Percentiles rank a stretch among this genome's conserved stretches.
Conservation (phyloP, 2,329 filamentous ascomycete genomes). For the Corniculantispora saksenae region DNA sequence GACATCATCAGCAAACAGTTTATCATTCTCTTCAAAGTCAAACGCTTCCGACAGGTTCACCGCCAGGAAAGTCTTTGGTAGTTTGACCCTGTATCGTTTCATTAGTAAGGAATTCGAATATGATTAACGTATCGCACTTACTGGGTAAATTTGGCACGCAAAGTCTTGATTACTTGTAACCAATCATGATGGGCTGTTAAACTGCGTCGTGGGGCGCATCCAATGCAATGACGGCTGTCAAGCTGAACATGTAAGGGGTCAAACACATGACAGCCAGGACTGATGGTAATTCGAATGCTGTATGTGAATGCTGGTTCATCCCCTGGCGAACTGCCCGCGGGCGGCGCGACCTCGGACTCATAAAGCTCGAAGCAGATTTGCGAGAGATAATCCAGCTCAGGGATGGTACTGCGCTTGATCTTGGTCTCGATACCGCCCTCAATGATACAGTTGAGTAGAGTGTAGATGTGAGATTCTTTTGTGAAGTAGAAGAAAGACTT, state of each 20-base stretch:
- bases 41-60: slow-evolving; percentile 66
- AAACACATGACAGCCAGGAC: slow-evolving; percentile 92
- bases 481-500: slow-evolving; percentile 99
- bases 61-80: slow-evolving; percentile 66
- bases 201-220: slow-evolving; percentile 85
- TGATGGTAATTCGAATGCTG: slow-evolving; percentile 93
- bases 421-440: slow-evolving; percentile 97
- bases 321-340: slow-evolving; percentile 36
- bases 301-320: slow-evolving; percentile 82
- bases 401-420: slow-evolving; percentile 91
- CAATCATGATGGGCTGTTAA: slow-evolving; percentile 91
- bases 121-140: slow-evolving; percentile 47
- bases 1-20: slow-evolving; percentile 49
- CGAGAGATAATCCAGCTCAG: slow-evolving; percentile 93
- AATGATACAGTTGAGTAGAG: slow-evolving; percentile 93
- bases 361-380: slow-evolving; percentile 99
- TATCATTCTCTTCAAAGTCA: slow-evolving; percentile 58
- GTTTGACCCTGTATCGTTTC: slow-evolving; percentile 54
- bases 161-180: slow-evolving; percentile 94
- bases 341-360: slow-evolving; percentile 77
- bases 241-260: slow-evolving; percentile 95
- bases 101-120: background rate
- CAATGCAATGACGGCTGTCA: slow-evolving; percentile 94
- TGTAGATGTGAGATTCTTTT: slow-evolving; percentile 98
- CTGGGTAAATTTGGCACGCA: slow-evolving; percentile 94